phyloP scores from a whole-genome alignment of 805 yeast species.

The Zygosaccharomyces gambellarensis region DNA sequence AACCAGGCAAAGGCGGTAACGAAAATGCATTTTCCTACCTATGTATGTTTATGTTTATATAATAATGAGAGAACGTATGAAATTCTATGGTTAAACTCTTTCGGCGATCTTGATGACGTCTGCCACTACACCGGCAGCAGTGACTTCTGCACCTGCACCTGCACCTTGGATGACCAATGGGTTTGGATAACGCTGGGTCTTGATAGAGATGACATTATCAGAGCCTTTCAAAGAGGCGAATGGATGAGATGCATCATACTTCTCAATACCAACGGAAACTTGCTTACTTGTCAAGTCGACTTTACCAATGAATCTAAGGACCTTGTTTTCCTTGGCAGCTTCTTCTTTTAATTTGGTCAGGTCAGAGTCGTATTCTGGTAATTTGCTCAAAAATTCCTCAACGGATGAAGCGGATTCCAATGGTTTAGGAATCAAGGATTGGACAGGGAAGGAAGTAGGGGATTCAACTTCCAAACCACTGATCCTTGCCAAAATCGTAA shows the following conservation, averaged over 20 bases:
- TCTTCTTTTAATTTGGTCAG: slow-evolving; percentile 70
- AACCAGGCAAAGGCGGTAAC: not conserved
- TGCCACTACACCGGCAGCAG: slow-evolving; percentile 88
- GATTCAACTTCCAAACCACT: slow-evolving; percentile 81
- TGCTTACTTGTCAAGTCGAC: slow-evolving; percentile 68
- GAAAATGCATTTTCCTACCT: not conserved
- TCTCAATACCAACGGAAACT: slow-evolving; percentile 82
- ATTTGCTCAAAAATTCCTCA: slow-evolving; percentile 70
- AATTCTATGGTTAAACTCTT: slow-evolving; percentile 44
- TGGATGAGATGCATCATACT: slow-evolving; percentile 86
- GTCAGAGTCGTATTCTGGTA: slow-evolving; percentile 80
- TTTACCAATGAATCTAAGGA: slow-evolving; percentile 87
- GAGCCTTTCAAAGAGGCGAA: slow-evolving; percentile 94
- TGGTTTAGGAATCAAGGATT: slow-evolving; percentile 83
- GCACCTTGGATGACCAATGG: slow-evolving; percentile 98
- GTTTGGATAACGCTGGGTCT: slow-evolving; percentile 85
- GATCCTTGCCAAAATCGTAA: slow-evolving; percentile 90
- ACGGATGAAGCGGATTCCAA: slow-evolving; percentile 70
- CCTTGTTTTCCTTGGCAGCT: slow-evolving; percentile 80
- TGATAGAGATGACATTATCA: slow-evolving; percentile 90
- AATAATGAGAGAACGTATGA: not conserved
- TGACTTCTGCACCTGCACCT: slow-evolving; percentile 78
- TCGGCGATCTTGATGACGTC: slow-evolving; percentile 90
- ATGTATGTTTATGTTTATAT: not conserved
- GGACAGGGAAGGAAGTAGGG: slow-evolving; percentile 90